Percentiles rank a stretch among this genome's conserved stretches.
These are phyloP conservation scores for Chenopodium berlandieri DNA, from an alignment of 148 eudicot genomes.

Conservation along the genomic window DNA sequence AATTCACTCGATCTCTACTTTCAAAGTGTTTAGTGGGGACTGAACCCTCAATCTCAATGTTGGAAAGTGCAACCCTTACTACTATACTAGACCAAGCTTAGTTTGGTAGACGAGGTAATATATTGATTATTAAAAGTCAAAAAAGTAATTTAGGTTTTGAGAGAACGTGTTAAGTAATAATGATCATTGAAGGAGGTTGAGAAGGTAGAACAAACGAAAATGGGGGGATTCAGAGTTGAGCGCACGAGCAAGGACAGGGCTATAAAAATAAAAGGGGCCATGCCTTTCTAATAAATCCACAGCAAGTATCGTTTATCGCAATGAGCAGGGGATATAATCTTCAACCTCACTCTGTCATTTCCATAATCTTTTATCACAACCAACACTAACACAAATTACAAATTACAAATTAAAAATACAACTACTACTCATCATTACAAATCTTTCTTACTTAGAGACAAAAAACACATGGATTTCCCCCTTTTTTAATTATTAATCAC, in stretches of 20 bases:
- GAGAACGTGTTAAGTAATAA: not conserved
- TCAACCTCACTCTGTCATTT: not conserved
- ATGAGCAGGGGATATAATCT: not conserved
- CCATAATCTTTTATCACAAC: not conserved
- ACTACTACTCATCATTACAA: no score
- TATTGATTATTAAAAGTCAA: no score
- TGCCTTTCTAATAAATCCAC: not conserved
- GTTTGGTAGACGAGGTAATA: no score
- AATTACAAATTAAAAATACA: no score
- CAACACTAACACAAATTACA: not conserved
- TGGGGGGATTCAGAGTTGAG: not conserved
- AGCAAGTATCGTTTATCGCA: conserved; percentile 5
- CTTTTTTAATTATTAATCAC: not conserved
- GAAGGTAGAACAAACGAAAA: not conserved
- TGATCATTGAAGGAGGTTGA: not conserved
- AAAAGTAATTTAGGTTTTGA: no score
- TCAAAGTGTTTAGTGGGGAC: no score
- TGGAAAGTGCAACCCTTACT: no score
- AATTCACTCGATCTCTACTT: no score
- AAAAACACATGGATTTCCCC: conserved; percentile 12
- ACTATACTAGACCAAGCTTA: no score
- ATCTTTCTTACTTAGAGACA: not conserved
- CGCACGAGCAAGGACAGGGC: conserved; percentile 6
- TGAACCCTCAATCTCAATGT: no score
- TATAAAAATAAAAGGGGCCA: conserved; percentile 4